A percentile compares a stretch with the other conserved stretches of the same genome.
These are phyloP conservation scores for Lomentospora prolificans DNA, from an alignment of 2,329 filamentous ascomycete genomes.

Conservation along the genomic window DNA sequence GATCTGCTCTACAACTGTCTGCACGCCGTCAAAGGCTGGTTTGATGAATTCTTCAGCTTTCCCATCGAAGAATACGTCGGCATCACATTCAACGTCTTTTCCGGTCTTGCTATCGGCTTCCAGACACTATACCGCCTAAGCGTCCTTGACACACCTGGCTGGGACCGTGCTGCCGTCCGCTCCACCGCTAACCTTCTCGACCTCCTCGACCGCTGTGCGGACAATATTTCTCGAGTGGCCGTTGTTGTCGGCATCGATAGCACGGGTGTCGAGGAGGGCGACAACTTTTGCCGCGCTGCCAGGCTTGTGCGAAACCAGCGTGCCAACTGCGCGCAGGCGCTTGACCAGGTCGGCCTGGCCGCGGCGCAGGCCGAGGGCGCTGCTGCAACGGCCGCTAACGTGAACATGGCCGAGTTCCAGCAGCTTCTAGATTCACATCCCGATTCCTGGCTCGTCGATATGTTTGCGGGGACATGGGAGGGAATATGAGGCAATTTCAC, in stretches of 20 bases:
- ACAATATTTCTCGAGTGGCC: not conserved
- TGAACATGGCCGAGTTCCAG: not conserved
- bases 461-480: not conserved
- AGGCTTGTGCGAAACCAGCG: not conserved
- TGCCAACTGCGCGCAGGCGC: not conserved
- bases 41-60: conserved; percentile 25
- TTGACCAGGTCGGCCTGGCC: not conserved
- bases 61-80: conserved; percentile 19
- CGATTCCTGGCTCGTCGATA: not conserved
- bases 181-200: conserved; percentile 24
- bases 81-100: conserved; percentile 23
- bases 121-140: conserved; percentile 28
- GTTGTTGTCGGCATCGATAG: not conserved
- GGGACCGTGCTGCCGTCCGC: conserved; percentile 28
- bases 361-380: not conserved
- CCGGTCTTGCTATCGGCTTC: conserved; percentile 25
- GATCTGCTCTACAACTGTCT: conserved; percentile 27
- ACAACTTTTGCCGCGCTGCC: not conserved
- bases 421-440: not conserved
- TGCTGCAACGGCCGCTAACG: not conserved
- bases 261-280: not conserved
- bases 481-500: not conserved
- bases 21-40: conserved; percentile 23
- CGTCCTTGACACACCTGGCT: conserved; percentile 27
- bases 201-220: conserved; percentile 19